phyloP scores from a whole-genome alignment of 306 rosid genomes.

The Quercus rubra region DNA sequence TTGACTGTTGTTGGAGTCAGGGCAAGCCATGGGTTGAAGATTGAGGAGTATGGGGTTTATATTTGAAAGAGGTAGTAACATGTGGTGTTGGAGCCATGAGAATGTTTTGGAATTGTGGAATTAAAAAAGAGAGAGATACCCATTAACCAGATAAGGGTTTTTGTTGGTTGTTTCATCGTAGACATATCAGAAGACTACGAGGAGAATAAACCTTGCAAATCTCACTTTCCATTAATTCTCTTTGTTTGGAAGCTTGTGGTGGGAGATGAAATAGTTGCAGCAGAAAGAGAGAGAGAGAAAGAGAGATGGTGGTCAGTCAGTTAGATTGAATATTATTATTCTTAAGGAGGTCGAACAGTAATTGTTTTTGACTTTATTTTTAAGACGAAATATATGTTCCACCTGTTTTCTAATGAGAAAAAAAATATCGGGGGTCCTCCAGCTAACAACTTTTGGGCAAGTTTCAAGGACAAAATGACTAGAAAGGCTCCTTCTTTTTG shows the following conservation, averaged over 20 bases:
- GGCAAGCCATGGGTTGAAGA: conserved; percentile 45
- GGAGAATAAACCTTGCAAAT: conserved; percentile 54
- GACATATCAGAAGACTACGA: conserved; percentile 22
- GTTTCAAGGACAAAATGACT: conserved; percentile 50
- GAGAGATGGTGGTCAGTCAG: conserved; percentile 57
- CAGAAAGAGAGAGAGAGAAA: conserved; percentile 16
- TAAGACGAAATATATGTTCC: conserved; percentile 28
- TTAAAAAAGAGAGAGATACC: conserved; percentile 33
- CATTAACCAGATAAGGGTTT: conserved; percentile 47
- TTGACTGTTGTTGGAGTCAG: conserved; percentile 18
- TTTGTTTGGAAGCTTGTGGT: conserved; percentile 92
- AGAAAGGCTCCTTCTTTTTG: conserved; percentile 53
- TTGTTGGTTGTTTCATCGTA: conserved; percentile 23
- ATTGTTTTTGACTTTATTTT: conserved; percentile 26
- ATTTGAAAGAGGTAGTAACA: conserved; percentile 25
- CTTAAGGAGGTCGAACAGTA: conserved; percentile 28
- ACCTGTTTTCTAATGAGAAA: conserved; percentile 25
- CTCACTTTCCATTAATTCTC: conserved; percentile 89
- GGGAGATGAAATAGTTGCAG: conserved; percentile 52
- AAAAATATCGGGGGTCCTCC: conserved; percentile 26
- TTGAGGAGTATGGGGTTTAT: conserved; percentile 20
- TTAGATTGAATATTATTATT: conserved; percentile 27
- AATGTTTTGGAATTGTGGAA: conserved; percentile 6
- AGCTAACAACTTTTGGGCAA: conserved; percentile 48
- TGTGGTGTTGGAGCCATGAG: conserved; percentile 33